These are phyloP conservation scores for Thielaviopsis populi DNA, from an alignment of 2,329 filamentous ascomycete species.

Conservation along the genomic window DNA sequence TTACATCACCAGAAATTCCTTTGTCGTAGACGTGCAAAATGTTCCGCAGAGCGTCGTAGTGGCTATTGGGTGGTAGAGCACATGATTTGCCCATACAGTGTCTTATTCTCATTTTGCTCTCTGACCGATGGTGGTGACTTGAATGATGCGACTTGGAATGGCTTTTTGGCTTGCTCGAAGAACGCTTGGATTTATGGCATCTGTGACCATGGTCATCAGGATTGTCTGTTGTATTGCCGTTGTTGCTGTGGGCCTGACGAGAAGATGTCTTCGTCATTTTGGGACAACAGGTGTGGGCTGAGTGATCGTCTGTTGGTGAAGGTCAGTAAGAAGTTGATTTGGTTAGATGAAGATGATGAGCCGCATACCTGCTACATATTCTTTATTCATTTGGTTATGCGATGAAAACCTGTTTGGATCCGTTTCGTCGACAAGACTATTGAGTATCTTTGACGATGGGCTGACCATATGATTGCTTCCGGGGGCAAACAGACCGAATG, in stretches of 20 bases:
- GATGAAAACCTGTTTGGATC: background rate
- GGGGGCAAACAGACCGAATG: background rate
- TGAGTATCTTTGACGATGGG: background rate
- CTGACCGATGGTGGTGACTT: background rate
- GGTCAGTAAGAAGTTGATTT: background rate
- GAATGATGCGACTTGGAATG: background rate
- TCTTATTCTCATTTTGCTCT: background rate
- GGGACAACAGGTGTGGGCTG: background rate
- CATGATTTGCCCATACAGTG: background rate
- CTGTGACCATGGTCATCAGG: background rate
- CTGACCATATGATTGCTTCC: background rate
- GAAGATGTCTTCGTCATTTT: background rate
- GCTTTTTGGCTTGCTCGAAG: background rate
- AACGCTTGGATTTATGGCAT: background rate
- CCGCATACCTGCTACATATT: background rate
- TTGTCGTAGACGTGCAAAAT: background rate
- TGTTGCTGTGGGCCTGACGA: background rate
- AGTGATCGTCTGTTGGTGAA: background rate
- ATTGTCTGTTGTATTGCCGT: background rate
- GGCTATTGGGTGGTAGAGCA: background rate
- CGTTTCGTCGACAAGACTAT: slow-evolving; percentile 10
- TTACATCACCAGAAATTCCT: background rate
- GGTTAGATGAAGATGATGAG: background rate
- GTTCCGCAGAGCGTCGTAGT: background rate
- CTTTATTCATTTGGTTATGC: background rate